Evolutionary conservation across 345 rosid genomes (phyloP), one percentile per base, ranked within the genome.

Genomic region (Physaria fendleri): DNA sequence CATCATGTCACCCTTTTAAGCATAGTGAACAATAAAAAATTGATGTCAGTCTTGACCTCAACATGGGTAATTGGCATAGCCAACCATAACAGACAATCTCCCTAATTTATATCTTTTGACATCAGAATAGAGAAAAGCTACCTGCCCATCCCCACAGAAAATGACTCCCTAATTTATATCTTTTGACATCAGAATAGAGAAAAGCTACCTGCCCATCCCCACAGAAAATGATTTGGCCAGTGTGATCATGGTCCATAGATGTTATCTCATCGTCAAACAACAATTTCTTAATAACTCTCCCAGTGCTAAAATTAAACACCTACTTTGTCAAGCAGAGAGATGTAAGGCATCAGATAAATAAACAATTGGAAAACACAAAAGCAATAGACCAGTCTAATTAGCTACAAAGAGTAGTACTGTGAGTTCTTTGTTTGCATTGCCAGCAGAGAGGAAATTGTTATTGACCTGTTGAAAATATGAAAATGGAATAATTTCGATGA

Each of bases 291-390:
- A 93, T 85, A 43, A 76, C 52, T 74, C 99, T 83, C 37, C 99
- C 99, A n/a, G 99, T 93, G 85, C 99, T 88, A 77, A 93, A 93
- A 77, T 93, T 93, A 76, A 84, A 70, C 24, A 86, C 97, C 99
- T 88, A 77, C 52, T 35, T 59, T 38, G 73, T 59, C 68, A 58
- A 69, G 12, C 33, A 52, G 49, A 39, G 53, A 59, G 15, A 20
- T 20, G 47, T 51, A 37, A 62, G 32, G 16, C 45, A 53, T 69
- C 41, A 77, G 44, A 65, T n/a, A 40, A 46, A 42, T 65, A 38
- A 50, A 14, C 6, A 27, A 16, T 13, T 59, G 0, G 17, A 59
- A 39, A 22, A 42, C 53, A 42, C 29, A 57, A 42, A 50, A 49
- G 57, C 40, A 27, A 33, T 34, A 50, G 11, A 47, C 39, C 8